A percentile compares a stretch with the other conserved stretches of the same genome.
phyloP scores from a whole-genome alignment of 2,329 filamentous ascomycete species.

The Fusarium neocosmosporiellum region DNA sequence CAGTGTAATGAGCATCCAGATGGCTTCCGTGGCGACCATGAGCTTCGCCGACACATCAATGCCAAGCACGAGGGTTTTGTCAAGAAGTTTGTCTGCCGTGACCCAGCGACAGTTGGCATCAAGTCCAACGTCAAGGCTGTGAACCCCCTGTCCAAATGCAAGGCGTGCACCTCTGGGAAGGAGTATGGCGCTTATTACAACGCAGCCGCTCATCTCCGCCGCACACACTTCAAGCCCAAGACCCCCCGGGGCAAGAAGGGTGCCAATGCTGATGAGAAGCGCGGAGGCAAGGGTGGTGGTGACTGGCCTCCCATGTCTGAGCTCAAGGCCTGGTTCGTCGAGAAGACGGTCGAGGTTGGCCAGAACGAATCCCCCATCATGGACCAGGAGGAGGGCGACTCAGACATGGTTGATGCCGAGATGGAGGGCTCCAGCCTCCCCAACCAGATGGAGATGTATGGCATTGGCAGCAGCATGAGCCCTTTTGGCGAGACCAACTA shows the following conservation, averaged over 20 bases:
- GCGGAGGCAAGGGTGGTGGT: constrained; percentile 58
- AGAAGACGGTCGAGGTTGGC: constrained; percentile 58
- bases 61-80: constrained; percentile 70
- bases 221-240: constrained; percentile 85
- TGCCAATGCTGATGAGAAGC: constrained; percentile 57
- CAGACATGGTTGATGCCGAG: constrained; percentile 39
- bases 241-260: constrained; percentile 58
- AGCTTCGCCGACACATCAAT: constrained; percentile 75
- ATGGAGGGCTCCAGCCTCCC: constrained; percentile 29
- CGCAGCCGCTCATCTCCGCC: constrained; percentile 87
- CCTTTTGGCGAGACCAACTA: constrained; percentile 37
- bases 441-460: constrained; percentile 36
- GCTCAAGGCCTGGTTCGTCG: constrained; percentile 66
- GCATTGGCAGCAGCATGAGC: constrained; percentile 38
- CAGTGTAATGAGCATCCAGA: constrained; percentile 78
- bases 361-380: constrained; percentile 51
- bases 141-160: constrained; percentile 81
- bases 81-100: constrained; percentile 69
- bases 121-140: constrained; percentile 61
- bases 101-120: constrained; percentile 58
- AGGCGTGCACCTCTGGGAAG: constrained; percentile 81
- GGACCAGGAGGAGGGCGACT: constrained; percentile 48
- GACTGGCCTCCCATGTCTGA: constrained; percentile 43
- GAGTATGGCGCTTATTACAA: constrained; percentile 94
- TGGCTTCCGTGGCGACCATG: constrained; percentile 88